Conservation (phyloP, 768 basidiomycete genomes). For the Russula virescens region DNA sequence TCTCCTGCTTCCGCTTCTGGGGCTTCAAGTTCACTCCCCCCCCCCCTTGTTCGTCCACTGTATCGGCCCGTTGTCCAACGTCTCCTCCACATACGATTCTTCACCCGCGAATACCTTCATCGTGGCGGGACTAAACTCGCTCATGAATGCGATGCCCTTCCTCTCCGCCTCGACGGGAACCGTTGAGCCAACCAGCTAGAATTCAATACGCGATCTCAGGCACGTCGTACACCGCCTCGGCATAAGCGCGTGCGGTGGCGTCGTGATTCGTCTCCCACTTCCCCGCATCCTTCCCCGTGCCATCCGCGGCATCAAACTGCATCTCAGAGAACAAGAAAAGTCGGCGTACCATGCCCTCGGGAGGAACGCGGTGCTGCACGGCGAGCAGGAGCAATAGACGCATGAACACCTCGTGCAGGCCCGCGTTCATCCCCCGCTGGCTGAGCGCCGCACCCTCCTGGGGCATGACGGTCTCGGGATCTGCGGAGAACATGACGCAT, state of each 20-base stretch:
- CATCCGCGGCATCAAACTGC: constrained; percentile 54
- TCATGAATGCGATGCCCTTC: constrained; percentile 62
- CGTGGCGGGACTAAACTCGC: constrained; percentile 62
- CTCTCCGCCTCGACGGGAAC: constrained; percentile 46
- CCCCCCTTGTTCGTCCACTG: constrained; percentile 35
- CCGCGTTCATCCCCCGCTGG: constrained; percentile 54
- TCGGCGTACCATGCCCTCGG: constrained; percentile 69
- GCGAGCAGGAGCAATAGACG: constrained; percentile 60
- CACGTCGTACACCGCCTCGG: constrained; percentile 58
- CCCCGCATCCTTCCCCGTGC: neutral
- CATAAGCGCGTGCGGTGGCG: constrained; percentile 47
- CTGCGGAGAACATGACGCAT: constrained; percentile 62
- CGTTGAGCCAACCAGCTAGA: constrained; percentile 35
- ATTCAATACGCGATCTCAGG: constrained; percentile 76
- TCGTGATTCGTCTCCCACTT: constrained; percentile 64
- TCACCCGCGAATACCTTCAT: constrained; percentile 69
- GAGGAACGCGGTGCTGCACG: constrained; percentile 45
- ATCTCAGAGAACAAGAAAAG: constrained; percentile 75
- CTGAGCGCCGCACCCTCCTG: constrained; percentile 39
- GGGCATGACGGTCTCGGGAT: constrained; percentile 46
- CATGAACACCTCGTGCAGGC: constrained; percentile 56
- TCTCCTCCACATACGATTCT: no score
- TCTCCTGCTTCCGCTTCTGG: constrained; percentile 33
- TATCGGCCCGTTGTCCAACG: constrained; percentile 26
- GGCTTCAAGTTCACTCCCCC: constrained; percentile 32